These are phyloP conservation scores for Exsudoporus floridanus DNA, from an alignment of 1,284 basidiomycete species.

Conservation along the genomic window DNA sequence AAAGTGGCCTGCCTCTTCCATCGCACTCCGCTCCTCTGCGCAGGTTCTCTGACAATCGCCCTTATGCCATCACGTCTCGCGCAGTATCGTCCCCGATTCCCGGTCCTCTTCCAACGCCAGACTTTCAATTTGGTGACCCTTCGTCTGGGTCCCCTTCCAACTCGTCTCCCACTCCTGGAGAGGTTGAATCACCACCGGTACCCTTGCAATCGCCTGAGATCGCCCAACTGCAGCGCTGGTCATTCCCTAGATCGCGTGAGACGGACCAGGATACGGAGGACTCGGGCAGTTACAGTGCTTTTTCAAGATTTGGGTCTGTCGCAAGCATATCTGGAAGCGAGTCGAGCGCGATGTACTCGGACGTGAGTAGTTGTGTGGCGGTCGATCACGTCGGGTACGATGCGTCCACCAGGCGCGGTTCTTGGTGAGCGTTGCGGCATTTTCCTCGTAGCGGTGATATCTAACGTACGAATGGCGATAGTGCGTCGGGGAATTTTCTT, in stretches of 20 bases:
- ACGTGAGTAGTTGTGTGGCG: constrained; percentile 44
- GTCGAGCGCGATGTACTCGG: constrained; percentile 55
- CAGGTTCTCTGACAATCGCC: constrained; percentile 45
- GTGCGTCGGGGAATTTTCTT: constrained; percentile 39
- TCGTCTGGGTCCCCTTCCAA: constrained; percentile 43
- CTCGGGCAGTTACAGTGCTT: constrained; percentile 45
- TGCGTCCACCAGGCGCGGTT: constrained; percentile 42
- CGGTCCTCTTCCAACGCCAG: constrained; percentile 67
- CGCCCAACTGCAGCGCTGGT: constrained; percentile 30
- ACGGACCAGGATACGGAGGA: constrained; percentile 50
- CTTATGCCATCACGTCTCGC: constrained; percentile 51
- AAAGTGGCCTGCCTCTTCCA: constrained; percentile 18
- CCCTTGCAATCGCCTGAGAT: constrained; percentile 26
- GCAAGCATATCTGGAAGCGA: constrained; percentile 58
- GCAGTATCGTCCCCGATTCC: constrained; percentile 54
- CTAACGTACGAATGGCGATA: constrained; percentile 30
- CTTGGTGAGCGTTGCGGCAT: constrained; percentile 43
- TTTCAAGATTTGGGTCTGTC: constrained; percentile 59
- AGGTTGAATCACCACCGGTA: constrained; percentile 47
- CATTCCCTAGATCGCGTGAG: constrained; percentile 36
- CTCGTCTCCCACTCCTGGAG: constrained; percentile 45
- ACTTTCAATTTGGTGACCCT: constrained; percentile 66
- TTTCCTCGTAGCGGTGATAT: constrained; percentile 7
- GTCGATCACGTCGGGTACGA: constrained; percentile 34
- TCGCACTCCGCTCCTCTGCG: constrained; percentile 16